Percentiles rank a stretch among this genome's conserved stretches.
phyloP scores from a whole-genome alignment of 257 asterid genomes.

The Rehmannia glutinosa region DNA sequence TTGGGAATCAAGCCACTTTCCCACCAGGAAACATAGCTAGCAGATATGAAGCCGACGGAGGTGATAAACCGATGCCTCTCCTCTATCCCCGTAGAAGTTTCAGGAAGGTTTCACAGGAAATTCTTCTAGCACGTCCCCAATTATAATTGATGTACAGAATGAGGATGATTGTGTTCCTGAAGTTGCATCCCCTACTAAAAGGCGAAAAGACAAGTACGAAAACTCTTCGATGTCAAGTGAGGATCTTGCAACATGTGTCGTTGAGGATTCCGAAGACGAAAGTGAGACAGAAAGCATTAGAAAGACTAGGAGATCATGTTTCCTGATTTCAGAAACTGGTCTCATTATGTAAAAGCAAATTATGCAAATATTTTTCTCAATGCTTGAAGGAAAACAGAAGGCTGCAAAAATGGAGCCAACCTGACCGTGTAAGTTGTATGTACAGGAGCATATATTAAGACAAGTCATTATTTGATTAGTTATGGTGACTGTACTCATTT shows the following conservation, averaged over 20 bases:
- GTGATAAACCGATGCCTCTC: not conserved
- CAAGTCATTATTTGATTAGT: too few species aligned
- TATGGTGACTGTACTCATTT: too few species aligned
- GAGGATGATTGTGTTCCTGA: constrained; percentile 29
- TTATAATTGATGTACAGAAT: constrained; percentile 16
- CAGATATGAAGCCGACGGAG: constrained; percentile 16
- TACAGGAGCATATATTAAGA: too few species aligned
- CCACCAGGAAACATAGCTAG: constrained; percentile 6
- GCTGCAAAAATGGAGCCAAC: not conserved
- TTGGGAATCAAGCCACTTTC: constrained; percentile 19
- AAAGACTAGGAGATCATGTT: constrained; percentile 3
- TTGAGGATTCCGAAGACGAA: constrained; percentile 65
- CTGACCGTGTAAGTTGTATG: too few species aligned
- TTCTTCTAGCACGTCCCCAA: constrained; percentile 7
- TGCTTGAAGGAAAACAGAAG: not conserved
- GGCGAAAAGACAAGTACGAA: not conserved
- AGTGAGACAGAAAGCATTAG: constrained; percentile 5
- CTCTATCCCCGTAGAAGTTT: not conserved
- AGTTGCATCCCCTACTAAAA: constrained; percentile 23
- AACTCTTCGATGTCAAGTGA: constrained; percentile 20
- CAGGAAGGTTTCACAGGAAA: constrained; percentile 7
- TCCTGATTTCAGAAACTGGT: not conserved
- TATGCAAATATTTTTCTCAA: not conserved
- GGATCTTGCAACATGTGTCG: constrained; percentile 32
- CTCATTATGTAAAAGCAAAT: not conserved